Evolutionary conservation across 371 early-diverging fungal genomes (phyloP).

Genomic region (Rhizopus sp.): DNA sequence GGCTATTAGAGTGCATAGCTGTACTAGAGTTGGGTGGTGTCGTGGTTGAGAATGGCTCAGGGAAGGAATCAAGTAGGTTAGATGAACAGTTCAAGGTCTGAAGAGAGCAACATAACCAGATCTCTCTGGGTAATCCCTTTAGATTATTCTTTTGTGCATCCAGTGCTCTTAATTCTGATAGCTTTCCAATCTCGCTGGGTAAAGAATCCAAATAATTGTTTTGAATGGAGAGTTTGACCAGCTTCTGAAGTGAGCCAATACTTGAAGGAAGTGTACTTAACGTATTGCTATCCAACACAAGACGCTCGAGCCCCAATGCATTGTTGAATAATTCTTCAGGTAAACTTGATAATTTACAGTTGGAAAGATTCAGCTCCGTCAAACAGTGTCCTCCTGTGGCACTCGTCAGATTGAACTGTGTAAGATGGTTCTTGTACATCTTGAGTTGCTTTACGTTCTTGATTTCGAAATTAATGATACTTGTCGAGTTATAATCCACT

Average conservation of each 20-base stretch:
- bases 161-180: conserved; percentile 36
- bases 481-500: conserved; percentile 73
- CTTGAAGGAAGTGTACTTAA: conserved; percentile 73
- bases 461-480: conserved; percentile 51
- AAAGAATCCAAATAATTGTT: conserved; percentile 58
- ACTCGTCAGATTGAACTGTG: conserved; percentile 46
- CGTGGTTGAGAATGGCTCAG: conserved; percentile 26
- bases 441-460: conserved; percentile 48
- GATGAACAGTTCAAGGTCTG: conserved; percentile 72
- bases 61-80: conserved; percentile 65
- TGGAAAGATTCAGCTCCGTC: conserved; percentile 67
- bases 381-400: conserved; percentile 22
- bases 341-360: conserved; percentile 75
- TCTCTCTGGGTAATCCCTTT: conserved; percentile 73
- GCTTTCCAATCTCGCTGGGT: conserved; percentile 37
- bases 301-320: conserved; percentile 58
- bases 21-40: background rate
- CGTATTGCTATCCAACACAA: conserved; percentile 77
- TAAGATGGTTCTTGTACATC: conserved; percentile 63
- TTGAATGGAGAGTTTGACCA: conserved; percentile 63
- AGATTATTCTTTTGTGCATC: conserved; percentile 67
- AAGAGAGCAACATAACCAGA: conserved; percentile 84
- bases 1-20: background rate
- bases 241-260: conserved; percentile 57
- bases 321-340: conserved; percentile 66